phyloP scores from a whole-genome alignment of 805 yeast species.

The Lipomyces anomalus region DNA sequence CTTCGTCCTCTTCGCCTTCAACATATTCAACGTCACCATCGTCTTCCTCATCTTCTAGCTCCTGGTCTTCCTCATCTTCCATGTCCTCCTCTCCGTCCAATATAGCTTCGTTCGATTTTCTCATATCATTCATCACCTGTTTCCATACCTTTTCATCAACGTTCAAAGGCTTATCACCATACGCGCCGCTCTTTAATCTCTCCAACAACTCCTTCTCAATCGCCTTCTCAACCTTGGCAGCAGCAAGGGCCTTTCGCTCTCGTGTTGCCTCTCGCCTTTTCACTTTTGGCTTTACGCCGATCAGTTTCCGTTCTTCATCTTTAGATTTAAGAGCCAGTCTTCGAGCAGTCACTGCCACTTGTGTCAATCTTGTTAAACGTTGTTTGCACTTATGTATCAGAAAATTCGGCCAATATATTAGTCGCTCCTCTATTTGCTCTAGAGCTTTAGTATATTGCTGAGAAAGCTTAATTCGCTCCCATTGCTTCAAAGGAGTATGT shows the following conservation, averaged over 20 bases:
- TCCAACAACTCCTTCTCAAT: slow-evolving; percentile 93
- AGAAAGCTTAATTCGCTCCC: slow-evolving; percentile 91
- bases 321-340: slow-evolving; percentile 66
- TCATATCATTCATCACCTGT: slow-evolving; percentile 73
- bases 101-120: slow-evolving; percentile 41
- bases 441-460: slow-evolving; percentile 86
- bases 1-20: slow-evolving; percentile 84
- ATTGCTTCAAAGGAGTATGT: slow-evolving; percentile 84
- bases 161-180: slow-evolving; percentile 95
- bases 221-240: slow-evolving; percentile 94
- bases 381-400: slow-evolving; percentile 91
- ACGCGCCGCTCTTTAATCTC: slow-evolving; percentile 94
- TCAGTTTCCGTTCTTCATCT: slow-evolving; percentile 88
- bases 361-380: slow-evolving; percentile 88
- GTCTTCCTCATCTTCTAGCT: slow-evolving; percentile 45
- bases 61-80: slow-evolving; percentile 42
- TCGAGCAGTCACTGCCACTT: slow-evolving; percentile 92
- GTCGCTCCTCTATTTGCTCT: slow-evolving; percentile 78
- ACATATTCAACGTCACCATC: slow-evolving; percentile 69
- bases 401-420: slow-evolving; percentile 90
- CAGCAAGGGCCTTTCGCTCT: slow-evolving; percentile 93
- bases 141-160: slow-evolving; percentile 96
- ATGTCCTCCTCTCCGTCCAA: slow-evolving; percentile 65
- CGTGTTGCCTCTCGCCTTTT: slow-evolving; percentile 90
- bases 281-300: slow-evolving; percentile 88